Evolutionary conservation across 768 basidiomycete genomes (phyloP).

Genomic region (Hygrocybe coccinea): DNA sequence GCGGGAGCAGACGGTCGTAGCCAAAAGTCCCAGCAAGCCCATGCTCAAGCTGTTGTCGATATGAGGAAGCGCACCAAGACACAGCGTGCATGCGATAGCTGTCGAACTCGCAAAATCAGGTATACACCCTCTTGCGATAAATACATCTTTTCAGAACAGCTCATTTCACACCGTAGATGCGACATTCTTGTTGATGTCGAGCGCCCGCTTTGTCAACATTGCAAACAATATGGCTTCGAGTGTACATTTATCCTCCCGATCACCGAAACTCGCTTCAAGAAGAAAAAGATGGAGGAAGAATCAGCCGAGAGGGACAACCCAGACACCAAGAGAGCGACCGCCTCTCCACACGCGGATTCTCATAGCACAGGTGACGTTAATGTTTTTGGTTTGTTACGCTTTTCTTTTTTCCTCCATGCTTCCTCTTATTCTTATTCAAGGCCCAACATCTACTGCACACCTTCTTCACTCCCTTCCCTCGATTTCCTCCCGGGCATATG

Average conservation of each 20-base stretch:
- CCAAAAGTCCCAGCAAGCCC: conserved; percentile 26
- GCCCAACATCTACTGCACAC: conserved; percentile 83
- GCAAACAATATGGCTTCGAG: conserved; percentile 88
- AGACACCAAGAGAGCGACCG: conserved; percentile 27
- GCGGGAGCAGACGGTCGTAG: conserved; percentile 40
- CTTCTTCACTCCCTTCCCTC: conserved; percentile 85
- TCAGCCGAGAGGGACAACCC: conserved; percentile 35
- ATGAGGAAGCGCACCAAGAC: conserved; percentile 89
- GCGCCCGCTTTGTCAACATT: conserved; percentile 85
- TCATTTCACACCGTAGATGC: conserved; percentile 45
- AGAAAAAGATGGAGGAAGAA: conserved; percentile 82
- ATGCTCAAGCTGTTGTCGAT: conserved; percentile 40
- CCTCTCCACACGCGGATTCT: conserved; percentile 45
- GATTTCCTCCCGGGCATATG: conserved; percentile 80
- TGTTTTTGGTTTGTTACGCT: conserved; percentile 53
- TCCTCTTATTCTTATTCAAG: conserved; percentile 46
- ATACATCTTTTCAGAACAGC: not conserved
- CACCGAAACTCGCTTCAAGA: conserved; percentile 98
- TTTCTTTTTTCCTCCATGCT: conserved; percentile 9
- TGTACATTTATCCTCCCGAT: conserved; percentile 98
- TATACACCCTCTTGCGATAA: not conserved
- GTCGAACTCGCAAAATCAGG: conserved; percentile 81
- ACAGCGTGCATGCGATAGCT: conserved; percentile 85
- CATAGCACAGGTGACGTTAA: conserved; percentile 51
- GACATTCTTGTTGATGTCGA: conserved; percentile 77